Evolutionary conservation across 169 alveolate species (phyloP).

Genomic region (Babesia ovis): DNA sequence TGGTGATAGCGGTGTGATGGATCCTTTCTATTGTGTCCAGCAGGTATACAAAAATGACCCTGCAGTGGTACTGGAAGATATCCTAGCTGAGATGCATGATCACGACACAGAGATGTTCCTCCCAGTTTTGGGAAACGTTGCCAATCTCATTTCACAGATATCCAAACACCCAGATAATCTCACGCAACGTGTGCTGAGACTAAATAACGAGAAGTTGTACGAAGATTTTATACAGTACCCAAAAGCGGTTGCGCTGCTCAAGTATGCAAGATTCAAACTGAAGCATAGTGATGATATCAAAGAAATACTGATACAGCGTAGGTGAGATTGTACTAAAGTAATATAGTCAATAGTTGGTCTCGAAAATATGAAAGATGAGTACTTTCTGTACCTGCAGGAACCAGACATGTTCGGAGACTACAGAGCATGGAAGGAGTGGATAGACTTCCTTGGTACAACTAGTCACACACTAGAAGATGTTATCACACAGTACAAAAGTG

Average conservation of each 20-base stretch:
- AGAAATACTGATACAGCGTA: constrained; percentile 30
- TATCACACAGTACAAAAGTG: constrained; percentile 6
- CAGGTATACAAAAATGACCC: constrained; percentile 40
- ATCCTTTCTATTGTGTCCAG: constrained; percentile 15
- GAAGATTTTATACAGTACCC: constrained; percentile 40
- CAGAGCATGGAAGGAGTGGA: constrained; percentile 62
- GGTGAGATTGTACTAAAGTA: not conserved
- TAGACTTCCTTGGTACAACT: constrained; percentile 29
- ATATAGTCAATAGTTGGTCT: not conserved
- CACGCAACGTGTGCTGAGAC: constrained; percentile 38
- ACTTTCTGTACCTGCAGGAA: constrained; percentile 57
- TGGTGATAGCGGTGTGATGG: not conserved
- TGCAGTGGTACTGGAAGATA: constrained; percentile 27
- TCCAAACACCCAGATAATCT: constrained; percentile 49
- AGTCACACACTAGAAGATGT: constrained; percentile 5
- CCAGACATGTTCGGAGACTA: constrained; percentile 63
- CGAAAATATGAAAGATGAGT: constrained; percentile 37
- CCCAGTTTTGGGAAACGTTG: constrained; percentile 15
- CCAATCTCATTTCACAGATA: constrained; percentile 32
- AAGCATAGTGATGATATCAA: constrained; percentile 38
- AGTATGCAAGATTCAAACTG: constrained; percentile 50
- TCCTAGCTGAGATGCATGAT: constrained; percentile 10
- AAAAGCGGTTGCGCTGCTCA: constrained; percentile 38
- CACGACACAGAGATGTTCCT: constrained; percentile 32
- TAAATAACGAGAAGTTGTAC: constrained; percentile 42